Evolutionary conservation across 768 basidiomycete genomes (phyloP), one percentile per base, ranked within the genome.

Genomic region (Suillus paluster): DNA sequence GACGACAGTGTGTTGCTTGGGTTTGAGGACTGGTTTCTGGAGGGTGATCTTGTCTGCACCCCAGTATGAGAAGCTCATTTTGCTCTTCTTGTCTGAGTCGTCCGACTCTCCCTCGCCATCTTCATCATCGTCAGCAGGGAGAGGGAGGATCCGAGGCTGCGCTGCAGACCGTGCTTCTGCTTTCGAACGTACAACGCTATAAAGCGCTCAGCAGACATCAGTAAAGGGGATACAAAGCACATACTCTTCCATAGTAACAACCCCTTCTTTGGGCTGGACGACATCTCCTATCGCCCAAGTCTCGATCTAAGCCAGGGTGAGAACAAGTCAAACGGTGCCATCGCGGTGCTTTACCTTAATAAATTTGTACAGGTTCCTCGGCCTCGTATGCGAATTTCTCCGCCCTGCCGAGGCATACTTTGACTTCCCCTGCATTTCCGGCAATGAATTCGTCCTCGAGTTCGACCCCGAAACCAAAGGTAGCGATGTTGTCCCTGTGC

Each of bases 61-160:
- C 92, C 92, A 94, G 71, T 94, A 95, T 6, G 92, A 94, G 77
- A 94, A 94, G 79, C 91, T 92, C 93, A 94, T 94, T 75, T 94
- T 94, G 80, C 89, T 92, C 80, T 93, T 91, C 78, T 88, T 86
- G 73, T 94, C 92, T 12, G 91, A 94, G 68, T 94, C 91, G 66
- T 92, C 90, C 4, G 92, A 93, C 33, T 92, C 91, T 23, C 71
- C 76, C 19, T 68, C 84, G 19, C 79, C 86, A 25, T 79, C 80
- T 21, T 78, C 77, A 61, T 88, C 83, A 53, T 89, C 88, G 60
- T 87, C 85, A 30, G 89, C 85, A 30, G 89, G 88, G 68, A 89
- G 78, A 41, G 90, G 88, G 34, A 91, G 80, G 59, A 90, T 84
- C 71, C 81, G 80, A 21, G 92, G 88, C 68, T 88, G 85, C 60